These are phyloP conservation scores for Saccharomyces hybrid DNA, from an alignment of 1,139 yeast species.

Conservation along the genomic window DNA sequence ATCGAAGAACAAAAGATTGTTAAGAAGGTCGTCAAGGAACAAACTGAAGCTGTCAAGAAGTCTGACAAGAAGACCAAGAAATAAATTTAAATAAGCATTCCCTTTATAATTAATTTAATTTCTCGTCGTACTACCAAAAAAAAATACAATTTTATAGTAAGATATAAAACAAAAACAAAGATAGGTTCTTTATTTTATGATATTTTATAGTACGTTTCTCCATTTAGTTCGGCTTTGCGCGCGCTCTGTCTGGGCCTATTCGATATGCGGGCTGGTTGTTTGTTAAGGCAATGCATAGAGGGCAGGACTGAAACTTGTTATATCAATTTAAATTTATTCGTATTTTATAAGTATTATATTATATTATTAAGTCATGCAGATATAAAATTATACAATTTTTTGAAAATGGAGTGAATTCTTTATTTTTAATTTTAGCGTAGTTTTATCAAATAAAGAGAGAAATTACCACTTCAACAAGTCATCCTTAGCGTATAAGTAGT, in stretches of 20 bases:
- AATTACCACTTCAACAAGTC: conserved; percentile 32
- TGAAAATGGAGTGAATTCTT: too few species aligned
- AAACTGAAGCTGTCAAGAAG: conserved; percentile 72
- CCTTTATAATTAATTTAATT: not conserved
- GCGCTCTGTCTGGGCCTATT: too few species aligned
- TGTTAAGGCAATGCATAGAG: too few species aligned
- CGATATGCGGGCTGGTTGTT: too few species aligned
- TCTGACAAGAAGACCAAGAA: conserved; percentile 26
- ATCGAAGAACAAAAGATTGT: conserved; percentile 99
- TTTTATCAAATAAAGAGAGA: not conserved
- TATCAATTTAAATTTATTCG: too few species aligned
- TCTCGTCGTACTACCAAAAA: not conserved
- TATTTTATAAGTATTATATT: too few species aligned
- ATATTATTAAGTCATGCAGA: too few species aligned
- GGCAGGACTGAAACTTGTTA: too few species aligned
- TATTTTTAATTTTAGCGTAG: too few species aligned
- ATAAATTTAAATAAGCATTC: conserved; percentile 5
- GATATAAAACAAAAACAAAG: not conserved
- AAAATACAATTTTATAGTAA: too few species aligned
- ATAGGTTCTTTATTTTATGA: not conserved
- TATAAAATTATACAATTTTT: conserved; percentile 2
- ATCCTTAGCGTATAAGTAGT: conserved; percentile 35
- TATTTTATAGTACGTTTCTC: too few species aligned
- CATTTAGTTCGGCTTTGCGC: too few species aligned
- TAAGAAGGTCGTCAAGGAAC: conserved; percentile 96